A percentile compares a stretch with the other conserved stretches of the same genome.
Conservation (phyloP, 306 rosid genomes). For the Castanea crenata region DNA sequence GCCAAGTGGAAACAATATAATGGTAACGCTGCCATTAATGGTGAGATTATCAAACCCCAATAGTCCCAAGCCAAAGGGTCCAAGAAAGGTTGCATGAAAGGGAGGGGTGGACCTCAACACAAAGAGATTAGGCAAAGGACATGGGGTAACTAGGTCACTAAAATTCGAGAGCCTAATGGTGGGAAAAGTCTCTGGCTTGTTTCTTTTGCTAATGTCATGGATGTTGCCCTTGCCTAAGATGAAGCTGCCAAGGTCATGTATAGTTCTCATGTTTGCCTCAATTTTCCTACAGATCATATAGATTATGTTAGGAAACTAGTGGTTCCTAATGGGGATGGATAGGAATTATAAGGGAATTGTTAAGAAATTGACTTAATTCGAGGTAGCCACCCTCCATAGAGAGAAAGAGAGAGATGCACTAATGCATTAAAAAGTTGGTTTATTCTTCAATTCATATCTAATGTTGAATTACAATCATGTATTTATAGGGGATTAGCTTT, state of each 20-base stretch:
- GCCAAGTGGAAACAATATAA: constrained; percentile 74
- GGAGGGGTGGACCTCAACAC: constrained; percentile 90
- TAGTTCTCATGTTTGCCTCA: constrained; percentile 72
- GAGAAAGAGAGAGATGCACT: no score
- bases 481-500: no score
- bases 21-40: constrained; percentile 22
- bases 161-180: constrained; percentile 77
- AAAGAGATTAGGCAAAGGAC: constrained; percentile 97
- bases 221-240: constrained; percentile 77
- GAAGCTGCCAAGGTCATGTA: constrained; percentile 91
- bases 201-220: constrained; percentile 61
- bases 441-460: no score
- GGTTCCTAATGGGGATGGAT: no score
- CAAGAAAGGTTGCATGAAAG: constrained; percentile 98
- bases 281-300: constrained; percentile 37
- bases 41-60: constrained; percentile 30
- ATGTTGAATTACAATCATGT: no score
- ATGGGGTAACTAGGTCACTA: constrained; percentile 96
- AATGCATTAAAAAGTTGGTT: no score
- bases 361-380: no score
- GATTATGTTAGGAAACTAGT: no score
- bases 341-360: no score
- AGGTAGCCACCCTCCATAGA: no score
- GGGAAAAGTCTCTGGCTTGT: constrained; percentile 83
- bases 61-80: constrained; percentile 81